Base-by-base conservation (phyloP, 495 filamentous ascomycete genomes). In the Penicillium antarcticum region DNA sequence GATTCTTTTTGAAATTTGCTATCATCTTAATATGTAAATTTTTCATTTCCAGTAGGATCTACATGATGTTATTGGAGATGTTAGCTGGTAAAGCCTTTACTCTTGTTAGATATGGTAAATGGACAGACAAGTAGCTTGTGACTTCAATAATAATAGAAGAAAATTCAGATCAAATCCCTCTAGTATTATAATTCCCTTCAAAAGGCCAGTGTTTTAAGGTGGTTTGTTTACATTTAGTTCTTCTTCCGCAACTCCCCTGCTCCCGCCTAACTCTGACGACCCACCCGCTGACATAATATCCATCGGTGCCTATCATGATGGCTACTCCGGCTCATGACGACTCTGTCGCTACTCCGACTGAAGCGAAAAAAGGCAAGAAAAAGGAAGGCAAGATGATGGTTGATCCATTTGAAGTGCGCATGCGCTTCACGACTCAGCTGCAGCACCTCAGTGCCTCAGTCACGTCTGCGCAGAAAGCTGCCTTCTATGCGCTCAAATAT, bases 341-440 rank as follows among this genome's bases (percentile, higher is more conserved):
- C 4, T 23, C 21, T 23, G 6, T 3, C 21, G 26, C 5, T 29
- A 29, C 26, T 29, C 26, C 2, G 5, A 9, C 26, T 29, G 6
- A 29, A 8, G 26, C 5, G 19, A 26, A 40, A n/a, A 13, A 47
- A 26, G 34, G 2, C 32, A 42, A 24, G 16, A 11, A 14, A 42
- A 9, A 29, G 35, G 34, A 41, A 9, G 40, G 48, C 67, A 51
- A 34, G 24, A 75, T 68, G 37, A 94, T 95, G 88, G 86, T 84
- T 41, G 94, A 99, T 73, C 94, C 94, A 1, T 99, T 99, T 73
- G 92, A 97, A 75, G 92, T 96, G 49, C 92, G 94, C 60, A 90
- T 99, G 82, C 89, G 91, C 63, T 99, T 99, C 72, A 96, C 91
- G 11, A 78, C 76, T 41, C 88, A 89, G 57, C 82, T 99, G 5